Conservation (phyloP, 208 protist species). For the Borovskyia barvae region DNA sequence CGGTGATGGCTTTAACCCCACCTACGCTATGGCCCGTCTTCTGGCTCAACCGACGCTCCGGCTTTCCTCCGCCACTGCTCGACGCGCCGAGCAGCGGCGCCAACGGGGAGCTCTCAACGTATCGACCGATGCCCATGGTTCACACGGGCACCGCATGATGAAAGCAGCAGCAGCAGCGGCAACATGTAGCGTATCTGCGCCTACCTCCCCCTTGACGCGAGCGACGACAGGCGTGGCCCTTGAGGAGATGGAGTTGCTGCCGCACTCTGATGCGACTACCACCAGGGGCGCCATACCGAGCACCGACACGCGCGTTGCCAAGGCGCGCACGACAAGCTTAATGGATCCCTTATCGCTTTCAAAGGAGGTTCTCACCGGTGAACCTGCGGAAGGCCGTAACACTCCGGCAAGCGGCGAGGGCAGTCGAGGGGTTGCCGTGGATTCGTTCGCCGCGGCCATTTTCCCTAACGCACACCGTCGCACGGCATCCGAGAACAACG, state of each 20-base stretch:
- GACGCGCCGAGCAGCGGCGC: neutral
- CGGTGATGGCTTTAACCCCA: slow-evolving; percentile 87
- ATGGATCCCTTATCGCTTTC: too few relatives aligned
- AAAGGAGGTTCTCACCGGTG: too few relatives aligned
- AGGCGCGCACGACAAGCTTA: too few relatives aligned
- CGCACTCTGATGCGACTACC: too few relatives aligned
- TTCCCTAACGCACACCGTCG: neutral
- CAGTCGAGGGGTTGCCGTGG: neutral
- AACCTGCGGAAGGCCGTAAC: too few relatives aligned
- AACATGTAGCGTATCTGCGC: too few relatives aligned
- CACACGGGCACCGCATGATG: neutral
- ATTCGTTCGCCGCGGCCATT: neutral
- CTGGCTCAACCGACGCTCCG: slow-evolving; percentile 55
- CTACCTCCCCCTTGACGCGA: too few relatives aligned
- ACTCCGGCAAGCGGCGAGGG: neutral
- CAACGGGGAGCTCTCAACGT: neutral
- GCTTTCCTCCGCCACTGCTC: slow-evolving; percentile 7
- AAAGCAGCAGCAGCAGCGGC: too few relatives aligned
- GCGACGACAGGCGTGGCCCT: too few relatives aligned
- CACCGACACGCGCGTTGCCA: too few relatives aligned
- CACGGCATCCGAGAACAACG: neutral
- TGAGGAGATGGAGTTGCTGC: too few relatives aligned
- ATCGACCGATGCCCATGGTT: neutral
- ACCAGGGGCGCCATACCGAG: too few relatives aligned
- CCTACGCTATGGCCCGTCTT: slow-evolving; percentile 77